A percentile compares a stretch with the other conserved stretches of the same genome.
phyloP scores from a whole-genome alignment of 768 basidiomycete species.

The Naganishia vaughanmartiniae region DNA sequence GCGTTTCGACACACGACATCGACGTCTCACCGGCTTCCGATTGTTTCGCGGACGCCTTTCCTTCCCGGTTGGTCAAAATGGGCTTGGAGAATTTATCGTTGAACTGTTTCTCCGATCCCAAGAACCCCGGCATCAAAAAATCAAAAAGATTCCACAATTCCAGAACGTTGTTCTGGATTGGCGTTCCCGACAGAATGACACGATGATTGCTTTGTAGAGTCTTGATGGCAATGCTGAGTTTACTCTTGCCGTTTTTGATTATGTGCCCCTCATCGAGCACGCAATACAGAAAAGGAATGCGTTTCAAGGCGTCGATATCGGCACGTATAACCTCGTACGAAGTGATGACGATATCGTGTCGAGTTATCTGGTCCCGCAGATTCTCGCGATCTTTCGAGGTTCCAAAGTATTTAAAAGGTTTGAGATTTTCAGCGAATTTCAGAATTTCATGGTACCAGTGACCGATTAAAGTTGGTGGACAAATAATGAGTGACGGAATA shows the following conservation, averaged over 20 bases:
- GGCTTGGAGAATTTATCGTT: constrained; percentile 95
- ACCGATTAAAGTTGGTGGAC: constrained; percentile 94
- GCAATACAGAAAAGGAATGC: constrained; percentile 86
- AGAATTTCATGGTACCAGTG: constrained; percentile 99
- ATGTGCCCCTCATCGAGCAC: constrained; percentile 97
- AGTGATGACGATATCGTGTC: constrained; percentile 87
- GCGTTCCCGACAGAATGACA: constrained; percentile 91
- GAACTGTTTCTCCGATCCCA: constrained; percentile 91
- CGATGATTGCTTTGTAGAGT: constrained; percentile 84
- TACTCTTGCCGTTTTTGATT: constrained; percentile 98
- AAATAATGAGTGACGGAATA: constrained; percentile 89
- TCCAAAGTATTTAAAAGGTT: constrained; percentile 83
- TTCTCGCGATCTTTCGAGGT: constrained; percentile 74
- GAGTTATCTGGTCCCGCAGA: constrained; percentile 64
- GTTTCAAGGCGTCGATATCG: constrained; percentile 69
- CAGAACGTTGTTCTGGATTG: constrained; percentile 97
- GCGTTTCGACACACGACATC: background rate
- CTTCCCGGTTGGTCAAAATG: constrained; percentile 88
- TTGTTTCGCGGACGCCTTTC: constrained; percentile 76
- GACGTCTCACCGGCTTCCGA: constrained; percentile 78
- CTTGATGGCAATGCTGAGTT: constrained; percentile 94
- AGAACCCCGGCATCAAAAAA: constrained; percentile 98
- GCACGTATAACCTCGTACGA: constrained; percentile 98
- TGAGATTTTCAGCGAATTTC: constrained; percentile 82
- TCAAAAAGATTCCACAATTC: constrained; percentile 99